A percentile compares a stretch with the other conserved stretches of the same genome.
These are phyloP conservation scores for Curvularia sp. DNA, from an alignment of 2,329 filamentous ascomycete genomes.

Conservation along the genomic window DNA sequence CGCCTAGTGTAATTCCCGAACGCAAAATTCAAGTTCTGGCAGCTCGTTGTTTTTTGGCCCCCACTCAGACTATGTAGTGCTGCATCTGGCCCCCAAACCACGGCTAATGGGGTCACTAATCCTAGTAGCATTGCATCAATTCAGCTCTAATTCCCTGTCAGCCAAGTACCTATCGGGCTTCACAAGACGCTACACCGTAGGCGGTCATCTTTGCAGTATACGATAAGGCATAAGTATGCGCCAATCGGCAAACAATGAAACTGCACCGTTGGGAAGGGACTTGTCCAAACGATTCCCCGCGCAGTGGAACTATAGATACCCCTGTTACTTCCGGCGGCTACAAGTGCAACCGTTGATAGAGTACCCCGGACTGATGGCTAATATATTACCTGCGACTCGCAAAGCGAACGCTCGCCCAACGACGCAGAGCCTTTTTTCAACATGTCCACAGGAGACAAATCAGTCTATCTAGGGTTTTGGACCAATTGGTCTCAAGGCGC, in stretches of 20 bases:
- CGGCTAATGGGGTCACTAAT: neutral
- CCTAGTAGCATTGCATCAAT: neutral
- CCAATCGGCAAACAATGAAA: neutral
- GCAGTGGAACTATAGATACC: neutral
- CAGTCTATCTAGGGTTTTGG: constrained; percentile 18
- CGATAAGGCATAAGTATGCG: neutral
- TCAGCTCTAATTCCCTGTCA: neutral
- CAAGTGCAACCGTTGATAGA: neutral
- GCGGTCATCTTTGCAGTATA: neutral
- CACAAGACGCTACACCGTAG: neutral
- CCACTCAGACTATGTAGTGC: neutral
- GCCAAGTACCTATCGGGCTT: constrained; percentile 1
- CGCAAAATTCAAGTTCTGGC: neutral
- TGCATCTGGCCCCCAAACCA: neutral
- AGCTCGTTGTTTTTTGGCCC: neutral
- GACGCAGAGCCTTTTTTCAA: neutral
- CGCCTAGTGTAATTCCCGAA: neutral
- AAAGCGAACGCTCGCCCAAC: neutral
- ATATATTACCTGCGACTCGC: neutral
- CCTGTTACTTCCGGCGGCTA: neutral
- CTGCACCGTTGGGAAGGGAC: neutral
- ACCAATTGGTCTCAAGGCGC: constrained; percentile 31
- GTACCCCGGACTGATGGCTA: too few species aligned
- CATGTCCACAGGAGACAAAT: constrained; percentile 6
- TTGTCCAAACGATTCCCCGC: neutral